A percentile compares a stretch with the other conserved stretches of the same genome.
Evolutionary conservation across 495 filamentous ascomycete genomes (phyloP).

Genomic region (Halenospora varia): DNA sequence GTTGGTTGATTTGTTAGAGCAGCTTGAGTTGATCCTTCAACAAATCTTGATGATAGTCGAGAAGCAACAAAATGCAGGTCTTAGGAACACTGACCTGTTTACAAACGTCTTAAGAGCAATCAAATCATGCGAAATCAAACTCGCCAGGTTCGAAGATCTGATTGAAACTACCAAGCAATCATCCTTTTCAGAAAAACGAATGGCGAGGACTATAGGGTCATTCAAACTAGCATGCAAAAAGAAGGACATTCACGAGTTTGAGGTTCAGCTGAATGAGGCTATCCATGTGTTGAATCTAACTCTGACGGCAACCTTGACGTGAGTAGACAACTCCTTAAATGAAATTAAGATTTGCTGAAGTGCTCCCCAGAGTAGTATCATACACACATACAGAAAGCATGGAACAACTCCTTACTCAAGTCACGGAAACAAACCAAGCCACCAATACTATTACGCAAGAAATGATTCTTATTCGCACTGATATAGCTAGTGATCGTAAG

Average conservation of each 20-base stretch:
- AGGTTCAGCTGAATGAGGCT: conserved; percentile 1
- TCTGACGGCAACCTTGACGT: too few species aligned
- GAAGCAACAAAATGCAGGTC: neutral
- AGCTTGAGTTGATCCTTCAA: conserved; percentile 27
- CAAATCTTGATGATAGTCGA: conserved; percentile 2
- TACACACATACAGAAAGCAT: too few species aligned
- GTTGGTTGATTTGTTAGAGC: conserved; percentile 28
- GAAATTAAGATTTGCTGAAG: too few species aligned
- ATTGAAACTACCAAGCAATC: neutral
- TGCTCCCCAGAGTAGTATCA: too few species aligned
- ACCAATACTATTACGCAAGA: too few species aligned
- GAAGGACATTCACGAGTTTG: conserved; percentile 10
- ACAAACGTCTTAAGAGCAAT: neutral
- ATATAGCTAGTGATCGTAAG: too few species aligned
- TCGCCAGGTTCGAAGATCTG: neutral
- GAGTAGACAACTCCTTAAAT: too few species aligned
- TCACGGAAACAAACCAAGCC: too few species aligned
- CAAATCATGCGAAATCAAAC: neutral
- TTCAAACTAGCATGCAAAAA: conserved; percentile 3
- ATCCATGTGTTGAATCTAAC: conserved; percentile 4
- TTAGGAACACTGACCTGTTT: neutral
- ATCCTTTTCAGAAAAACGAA: neutral
- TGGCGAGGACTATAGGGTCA: neutral
- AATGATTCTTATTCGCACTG: too few species aligned
- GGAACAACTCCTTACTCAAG: too few species aligned